A percentile compares a stretch with the other conserved stretches of the same genome.
Evolutionary conservation across 306 rosid species (phyloP).

Genomic region (Hylodesmum podocarpum): DNA sequence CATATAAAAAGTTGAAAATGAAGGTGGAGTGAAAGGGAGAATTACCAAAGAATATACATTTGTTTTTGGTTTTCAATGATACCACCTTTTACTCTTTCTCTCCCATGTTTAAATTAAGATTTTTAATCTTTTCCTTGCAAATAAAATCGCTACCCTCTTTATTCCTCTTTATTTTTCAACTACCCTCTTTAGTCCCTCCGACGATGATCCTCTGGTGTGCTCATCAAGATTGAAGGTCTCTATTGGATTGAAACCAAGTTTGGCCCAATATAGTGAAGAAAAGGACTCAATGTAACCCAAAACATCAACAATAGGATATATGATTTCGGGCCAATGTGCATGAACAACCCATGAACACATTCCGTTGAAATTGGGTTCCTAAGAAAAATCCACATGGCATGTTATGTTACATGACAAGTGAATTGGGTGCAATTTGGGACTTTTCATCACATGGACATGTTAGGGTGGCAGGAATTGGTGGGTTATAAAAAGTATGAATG

Average conservation of each 20-base stretch:
- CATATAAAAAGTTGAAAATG: no score
- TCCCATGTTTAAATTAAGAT: no score
- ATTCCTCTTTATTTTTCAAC: neutral
- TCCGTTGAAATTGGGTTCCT: constrained; percentile 5
- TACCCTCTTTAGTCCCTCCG: neutral
- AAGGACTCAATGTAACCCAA: constrained; percentile 1
- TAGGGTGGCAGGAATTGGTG: constrained; percentile 3
- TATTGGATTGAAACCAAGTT: neutral
- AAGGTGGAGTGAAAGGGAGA: no score
- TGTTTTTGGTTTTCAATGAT: no score
- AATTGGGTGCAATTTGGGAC: constrained; percentile 7
- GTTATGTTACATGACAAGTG: constrained; percentile 23
- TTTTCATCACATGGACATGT: constrained; percentile 22
- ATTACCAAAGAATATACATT: no score
- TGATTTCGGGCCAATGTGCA: neutral
- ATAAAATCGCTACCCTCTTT: no score
- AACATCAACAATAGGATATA: neutral
- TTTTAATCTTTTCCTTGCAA: no score
- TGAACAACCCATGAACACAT: constrained; percentile 15
- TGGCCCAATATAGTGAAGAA: neutral
- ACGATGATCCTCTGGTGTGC: neutral
- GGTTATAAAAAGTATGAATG: constrained; percentile 2
- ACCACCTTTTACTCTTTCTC: no score
- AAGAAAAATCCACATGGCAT: constrained; percentile 16
- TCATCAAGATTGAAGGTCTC: neutral